Percentiles rank a stretch among this genome's conserved stretches.
Evolutionary conservation across 805 yeast species (phyloP).

Genomic region (Teunomyces lycoperdinae): DNA sequence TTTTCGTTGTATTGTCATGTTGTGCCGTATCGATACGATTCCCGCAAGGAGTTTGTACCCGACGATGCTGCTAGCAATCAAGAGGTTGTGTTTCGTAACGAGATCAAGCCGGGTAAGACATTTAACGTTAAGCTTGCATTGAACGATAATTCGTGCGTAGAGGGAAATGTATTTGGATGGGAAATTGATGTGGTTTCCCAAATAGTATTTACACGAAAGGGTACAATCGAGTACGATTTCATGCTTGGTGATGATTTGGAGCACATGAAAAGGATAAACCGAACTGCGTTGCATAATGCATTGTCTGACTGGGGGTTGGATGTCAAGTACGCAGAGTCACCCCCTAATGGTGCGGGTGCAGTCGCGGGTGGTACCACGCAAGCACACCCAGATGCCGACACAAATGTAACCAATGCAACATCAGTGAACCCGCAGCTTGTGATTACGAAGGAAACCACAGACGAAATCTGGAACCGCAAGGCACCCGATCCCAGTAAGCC

Average conservation of each 20-base stretch:
- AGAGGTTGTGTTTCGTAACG: slow-evolving; percentile 37
- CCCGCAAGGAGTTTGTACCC: slow-evolving; percentile 21
- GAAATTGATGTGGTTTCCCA: slow-evolving; percentile 40
- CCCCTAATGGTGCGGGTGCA: background rate
- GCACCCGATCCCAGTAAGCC: slow-evolving; percentile 27
- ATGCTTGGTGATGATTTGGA: slow-evolving; percentile 36
- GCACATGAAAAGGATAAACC: slow-evolving; percentile 32
- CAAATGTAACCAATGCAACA: background rate
- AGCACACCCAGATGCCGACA: background rate
- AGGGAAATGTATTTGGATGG: slow-evolving; percentile 28
- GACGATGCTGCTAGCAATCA: slow-evolving; percentile 16
- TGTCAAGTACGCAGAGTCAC: background rate
- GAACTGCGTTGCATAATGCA: slow-evolving; percentile 15
- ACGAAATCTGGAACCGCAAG: slow-evolving; percentile 33
- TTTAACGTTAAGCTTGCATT: slow-evolving; percentile 55
- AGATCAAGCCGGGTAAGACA: slow-evolving; percentile 67
- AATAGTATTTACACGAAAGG: slow-evolving; percentile 33
- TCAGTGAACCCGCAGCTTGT: slow-evolving; percentile 20
- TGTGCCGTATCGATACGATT: slow-evolving; percentile 34
- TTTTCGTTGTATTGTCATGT: slow-evolving; percentile 44
- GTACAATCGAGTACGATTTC: slow-evolving; percentile 31
- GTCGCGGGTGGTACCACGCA: background rate
- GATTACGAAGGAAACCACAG: slow-evolving; percentile 24
- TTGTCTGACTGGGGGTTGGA: slow-evolving; percentile 1
- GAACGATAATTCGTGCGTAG: slow-evolving; percentile 40